Evolutionary conservation across 2,329 filamentous ascomycete genomes (phyloP).

Genomic region (Pseudocercospora musae): DNA sequence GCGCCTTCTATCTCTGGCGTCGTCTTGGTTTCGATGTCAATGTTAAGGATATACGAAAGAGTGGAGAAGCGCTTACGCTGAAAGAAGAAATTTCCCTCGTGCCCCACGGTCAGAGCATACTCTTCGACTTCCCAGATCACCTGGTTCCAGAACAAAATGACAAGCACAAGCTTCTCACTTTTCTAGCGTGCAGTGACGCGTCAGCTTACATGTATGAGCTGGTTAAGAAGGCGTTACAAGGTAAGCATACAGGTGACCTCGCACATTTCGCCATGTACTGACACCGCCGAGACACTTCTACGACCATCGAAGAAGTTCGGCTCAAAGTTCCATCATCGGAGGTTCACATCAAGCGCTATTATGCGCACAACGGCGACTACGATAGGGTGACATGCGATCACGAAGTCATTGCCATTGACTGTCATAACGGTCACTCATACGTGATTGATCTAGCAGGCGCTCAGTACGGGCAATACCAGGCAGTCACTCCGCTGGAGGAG

Average conservation of each 20-base stretch:
- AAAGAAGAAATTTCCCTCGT: background rate
- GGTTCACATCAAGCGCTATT: background rate
- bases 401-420: background rate
- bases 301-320: background rate
- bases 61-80: background rate
- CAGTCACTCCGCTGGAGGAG: background rate
- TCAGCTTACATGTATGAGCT: background rate
- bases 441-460: background rate
- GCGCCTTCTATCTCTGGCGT: background rate
- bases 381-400: background rate
- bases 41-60: background rate
- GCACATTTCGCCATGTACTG: too few species aligned
- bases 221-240: background rate
- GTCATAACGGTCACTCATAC: background rate
- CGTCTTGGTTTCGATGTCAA: background rate
- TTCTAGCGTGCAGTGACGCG: background rate
- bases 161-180: background rate
- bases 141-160: background rate
- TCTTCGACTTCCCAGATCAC: background rate
- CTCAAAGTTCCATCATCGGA: background rate
- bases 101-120: background rate
- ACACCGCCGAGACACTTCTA: too few species aligned
- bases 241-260: background rate
- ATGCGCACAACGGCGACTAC: background rate
- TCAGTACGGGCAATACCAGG: background rate